Evolutionary conservation across 2,329 filamentous ascomycete genomes (phyloP).

Genomic region (Curvularia eragrostidis): DNA sequence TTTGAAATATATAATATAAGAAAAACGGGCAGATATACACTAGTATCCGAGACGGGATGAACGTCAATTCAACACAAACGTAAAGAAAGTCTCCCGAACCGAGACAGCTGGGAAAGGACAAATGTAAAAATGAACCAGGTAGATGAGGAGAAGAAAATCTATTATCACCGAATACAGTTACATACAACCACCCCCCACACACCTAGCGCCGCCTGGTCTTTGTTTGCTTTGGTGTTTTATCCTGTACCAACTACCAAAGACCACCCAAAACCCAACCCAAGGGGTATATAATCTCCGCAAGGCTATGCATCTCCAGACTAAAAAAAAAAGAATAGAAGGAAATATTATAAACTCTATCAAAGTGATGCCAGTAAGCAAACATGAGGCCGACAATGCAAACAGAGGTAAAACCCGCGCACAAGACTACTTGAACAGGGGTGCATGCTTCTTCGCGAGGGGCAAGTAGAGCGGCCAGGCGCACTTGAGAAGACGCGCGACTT

Average conservation of each 20-base stretch:
- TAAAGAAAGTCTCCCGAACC: not conserved
- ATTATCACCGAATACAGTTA: conserved; percentile 7
- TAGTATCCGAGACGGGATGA: not conserved
- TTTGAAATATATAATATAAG: not conserved
- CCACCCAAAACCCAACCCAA: conserved; percentile 12
- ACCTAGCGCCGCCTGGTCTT: not conserved
- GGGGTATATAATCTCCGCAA: conserved; percentile 18
- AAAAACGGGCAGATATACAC: too few relatives aligned
- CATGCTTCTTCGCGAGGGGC: not conserved
- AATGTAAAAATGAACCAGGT: too few relatives aligned
- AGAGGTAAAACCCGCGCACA: conserved; percentile 4
- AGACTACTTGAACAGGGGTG: not conserved
- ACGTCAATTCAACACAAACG: not conserved
- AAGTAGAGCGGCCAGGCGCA: not conserved
- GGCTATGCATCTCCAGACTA: conserved; percentile 18
- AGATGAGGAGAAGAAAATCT: conserved; percentile 3
- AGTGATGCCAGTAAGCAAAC: conserved; percentile 10
- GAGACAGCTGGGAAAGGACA: not conserved
- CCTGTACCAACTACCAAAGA: not conserved
- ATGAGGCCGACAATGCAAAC: conserved; percentile 8
- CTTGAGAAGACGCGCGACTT: not conserved
- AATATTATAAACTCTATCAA: conserved; percentile 7
- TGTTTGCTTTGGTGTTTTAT: not conserved
- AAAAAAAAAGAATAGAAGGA: not conserved
- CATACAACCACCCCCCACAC: conserved; percentile 1